A percentile compares a stretch with the other conserved stretches of the same genome.
Evolutionary conservation across 306 rosid genomes (phyloP).

Genomic region (Senna siamea): DNA sequence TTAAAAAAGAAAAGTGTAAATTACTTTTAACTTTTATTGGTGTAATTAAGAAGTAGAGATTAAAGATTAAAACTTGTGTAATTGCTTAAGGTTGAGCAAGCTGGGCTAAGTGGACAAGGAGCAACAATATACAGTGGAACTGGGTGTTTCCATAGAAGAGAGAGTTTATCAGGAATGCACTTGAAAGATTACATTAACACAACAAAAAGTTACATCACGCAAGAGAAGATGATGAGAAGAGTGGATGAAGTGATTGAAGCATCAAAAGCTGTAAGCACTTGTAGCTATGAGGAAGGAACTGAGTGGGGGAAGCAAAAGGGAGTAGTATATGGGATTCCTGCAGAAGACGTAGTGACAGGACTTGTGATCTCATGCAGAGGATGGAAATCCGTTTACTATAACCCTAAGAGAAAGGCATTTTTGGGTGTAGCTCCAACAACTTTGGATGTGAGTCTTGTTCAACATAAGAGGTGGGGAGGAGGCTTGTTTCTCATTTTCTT

Average conservation of each 20-base stretch:
- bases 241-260: conserved; percentile 55
- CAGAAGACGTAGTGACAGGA: conserved; percentile 69
- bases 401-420: conserved; percentile 62
- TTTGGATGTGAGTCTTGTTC: conserved; percentile 52
- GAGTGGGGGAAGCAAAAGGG: conserved; percentile 83
- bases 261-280: conserved; percentile 54
- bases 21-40: too few species aligned
- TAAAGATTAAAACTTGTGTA: too few species aligned
- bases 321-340: conserved; percentile 66
- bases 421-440: conserved; percentile 72
- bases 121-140: conserved; percentile 71
- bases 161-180: conserved; percentile 54
- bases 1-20: too few species aligned
- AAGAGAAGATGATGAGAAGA: conserved; percentile 36
- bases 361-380: conserved; percentile 65
- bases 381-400: conserved; percentile 73
- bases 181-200: conserved; percentile 33
- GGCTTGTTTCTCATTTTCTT: conserved; percentile 64
- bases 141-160: conserved; percentile 75
- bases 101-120: conserved; percentile 57
- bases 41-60: too few species aligned
- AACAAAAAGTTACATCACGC: background rate
- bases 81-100: conserved; percentile 53
- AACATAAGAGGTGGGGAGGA: conserved; percentile 68
- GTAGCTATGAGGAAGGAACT: conserved; percentile 61